Base-by-base conservation (phyloP, 129 eudicot genomes). In the Flaveria sonorensis region DNA sequence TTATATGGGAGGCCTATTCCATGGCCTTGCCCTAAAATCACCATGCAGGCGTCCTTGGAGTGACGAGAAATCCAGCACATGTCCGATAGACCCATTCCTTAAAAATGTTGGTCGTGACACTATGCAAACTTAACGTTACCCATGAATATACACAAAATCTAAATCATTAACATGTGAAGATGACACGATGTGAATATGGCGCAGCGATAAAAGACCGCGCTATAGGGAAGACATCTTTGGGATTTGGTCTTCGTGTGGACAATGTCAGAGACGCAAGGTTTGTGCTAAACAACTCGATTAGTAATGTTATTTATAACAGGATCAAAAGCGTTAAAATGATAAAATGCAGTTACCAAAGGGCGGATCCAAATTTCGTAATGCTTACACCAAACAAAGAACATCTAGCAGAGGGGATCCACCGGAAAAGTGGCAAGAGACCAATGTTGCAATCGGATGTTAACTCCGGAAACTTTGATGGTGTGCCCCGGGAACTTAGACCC, bases 401-500 rank as follows among this genome's bases (percentile, higher is more conserved):
- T 81, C 72, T 90, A 47, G 98, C 96, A 11, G 96, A 90, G 71
- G 92, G 92, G 12, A 83, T 88, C 45, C 90, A 85, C 9, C 90
- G 98, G 94, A 86, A 93, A 79, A 79, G 74, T 8, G 94, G 96
- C 46, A 76, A 77, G 73, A 80, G 90, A 56, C 95, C 92, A 3
- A 67, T 93, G 79, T 70, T 90, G 30, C 92, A 88, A 80, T 86
- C 95, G 3, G 90, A 92, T 76, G 77, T 90, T 26, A 86, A 75
- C 71, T 90, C 98, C 4, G 92, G 90, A 36, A 88, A 93, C 72
- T 93, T 88, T 85, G 92, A 88, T 42, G 94, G 85, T 74, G 60
- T 90, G 32, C 98, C 98, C 72, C 88, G 81, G 87, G 98, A 93
- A 79, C 83, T 88, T 53, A 88, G 98, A 84, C 96, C 96, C 81